Conservation (phyloP, 2,329 filamentous ascomycete genomes). For the Arthrobotrys pseudoclavata region DNA sequence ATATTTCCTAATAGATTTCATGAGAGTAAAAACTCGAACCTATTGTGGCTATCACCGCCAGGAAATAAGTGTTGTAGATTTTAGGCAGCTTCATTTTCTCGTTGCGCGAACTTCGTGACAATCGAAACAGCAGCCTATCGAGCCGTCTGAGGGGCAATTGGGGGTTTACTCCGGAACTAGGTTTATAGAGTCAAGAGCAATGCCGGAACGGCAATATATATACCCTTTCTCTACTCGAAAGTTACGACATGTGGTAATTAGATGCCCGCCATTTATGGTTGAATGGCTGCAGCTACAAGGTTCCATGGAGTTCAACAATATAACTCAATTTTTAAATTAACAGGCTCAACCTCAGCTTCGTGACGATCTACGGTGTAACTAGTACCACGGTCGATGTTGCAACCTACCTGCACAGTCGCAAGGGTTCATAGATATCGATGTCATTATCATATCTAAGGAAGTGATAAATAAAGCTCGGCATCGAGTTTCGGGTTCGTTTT, state of each 20-base stretch:
- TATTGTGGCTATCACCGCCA: constrained; percentile 27
- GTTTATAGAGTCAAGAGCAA: neutral
- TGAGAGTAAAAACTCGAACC: neutral
- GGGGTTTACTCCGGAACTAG: neutral
- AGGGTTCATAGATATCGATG: neutral
- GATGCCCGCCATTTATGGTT: neutral
- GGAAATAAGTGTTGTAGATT: constrained; percentile 40
- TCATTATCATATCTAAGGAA: neutral
- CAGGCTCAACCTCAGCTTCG: neutral
- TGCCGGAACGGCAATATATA: neutral
- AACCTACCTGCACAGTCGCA: neutral
- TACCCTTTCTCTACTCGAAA: neutral
- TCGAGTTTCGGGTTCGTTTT: neutral
- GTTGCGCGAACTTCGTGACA: neutral
- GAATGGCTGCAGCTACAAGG: neutral
- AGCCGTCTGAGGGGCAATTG: neutral
- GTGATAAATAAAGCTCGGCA: neutral
- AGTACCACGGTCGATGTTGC: neutral
- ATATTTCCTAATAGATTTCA: neutral
- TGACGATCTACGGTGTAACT: neutral
- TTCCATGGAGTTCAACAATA: constrained; percentile 1
- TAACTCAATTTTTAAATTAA: constrained; percentile 12
- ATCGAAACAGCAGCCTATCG: neutral
- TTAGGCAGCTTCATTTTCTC: constrained; percentile 15
- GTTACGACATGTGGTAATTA: neutral